phyloP scores from a whole-genome alignment of 441 rosid species.

The Adansonia grandidieri region DNA sequence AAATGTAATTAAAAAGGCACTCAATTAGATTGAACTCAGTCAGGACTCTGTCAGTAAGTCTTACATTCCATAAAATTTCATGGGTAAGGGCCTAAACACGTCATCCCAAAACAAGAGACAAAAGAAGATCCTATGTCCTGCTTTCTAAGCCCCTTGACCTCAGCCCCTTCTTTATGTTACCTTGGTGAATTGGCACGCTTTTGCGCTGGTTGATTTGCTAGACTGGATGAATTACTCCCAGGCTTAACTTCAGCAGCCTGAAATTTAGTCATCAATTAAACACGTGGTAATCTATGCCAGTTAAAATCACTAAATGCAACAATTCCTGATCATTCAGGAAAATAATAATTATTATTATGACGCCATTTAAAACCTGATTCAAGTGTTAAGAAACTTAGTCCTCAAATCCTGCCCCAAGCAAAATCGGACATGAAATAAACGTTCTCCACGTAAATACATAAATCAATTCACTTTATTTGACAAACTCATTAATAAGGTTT shows the following conservation, averaged over 20 bases:
- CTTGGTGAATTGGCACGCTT: constrained; percentile 48
- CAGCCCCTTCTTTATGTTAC: constrained; percentile 31
- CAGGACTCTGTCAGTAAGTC: neutral
- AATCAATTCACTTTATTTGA: neutral
- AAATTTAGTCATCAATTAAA: constrained; percentile 32
- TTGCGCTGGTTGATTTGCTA: constrained; percentile 42
- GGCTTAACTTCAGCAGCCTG: constrained; percentile 46
- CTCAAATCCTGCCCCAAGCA: constrained; percentile 5
- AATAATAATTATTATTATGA: neutral
- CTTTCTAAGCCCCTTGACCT: neutral
- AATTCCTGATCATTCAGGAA: constrained; percentile 8
- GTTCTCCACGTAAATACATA: neutral
- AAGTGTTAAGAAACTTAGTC: neutral
- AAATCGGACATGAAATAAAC: neutral
- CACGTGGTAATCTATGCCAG: neutral
- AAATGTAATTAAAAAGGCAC: constrained; percentile 1
- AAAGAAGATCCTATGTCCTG: neutral
- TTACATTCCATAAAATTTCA: neutral
- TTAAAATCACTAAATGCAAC: neutral
- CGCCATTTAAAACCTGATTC: neutral
- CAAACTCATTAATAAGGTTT: neutral
- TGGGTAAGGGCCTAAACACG: neutral
- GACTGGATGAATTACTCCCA: constrained; percentile 32
- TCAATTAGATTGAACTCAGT: neutral
- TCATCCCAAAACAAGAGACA: neutral